Evolutionary conservation across 1,284 basidiomycete genomes (phyloP).

Genomic region (Austroboletus olivaceoglutinosus): DNA sequence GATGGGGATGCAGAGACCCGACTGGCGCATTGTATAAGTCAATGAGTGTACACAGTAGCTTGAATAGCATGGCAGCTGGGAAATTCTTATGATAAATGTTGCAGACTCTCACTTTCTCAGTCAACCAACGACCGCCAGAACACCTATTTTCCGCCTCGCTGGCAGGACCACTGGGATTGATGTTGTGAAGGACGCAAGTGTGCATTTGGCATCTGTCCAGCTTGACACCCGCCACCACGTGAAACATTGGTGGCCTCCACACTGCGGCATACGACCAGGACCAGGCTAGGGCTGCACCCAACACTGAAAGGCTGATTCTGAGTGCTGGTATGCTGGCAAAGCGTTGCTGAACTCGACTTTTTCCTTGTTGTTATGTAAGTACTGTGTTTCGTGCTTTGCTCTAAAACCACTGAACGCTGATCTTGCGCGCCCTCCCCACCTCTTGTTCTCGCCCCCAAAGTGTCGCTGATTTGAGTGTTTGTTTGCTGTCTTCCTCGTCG

Average conservation of each 20-base stretch:
- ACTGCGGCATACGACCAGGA: constrained; percentile 22
- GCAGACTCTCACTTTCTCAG: constrained; percentile 18
- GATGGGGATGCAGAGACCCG: constrained; percentile 18
- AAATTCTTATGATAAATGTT: constrained; percentile 33
- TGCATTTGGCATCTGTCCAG: constrained; percentile 26
- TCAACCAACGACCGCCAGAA: constrained; percentile 18
- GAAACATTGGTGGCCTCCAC: constrained; percentile 28
- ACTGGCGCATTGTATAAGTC: constrained; percentile 31
- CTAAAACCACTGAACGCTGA: not conserved
- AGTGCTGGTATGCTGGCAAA: constrained; percentile 35
- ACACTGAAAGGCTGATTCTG: constrained; percentile 31
- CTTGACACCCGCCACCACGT: constrained; percentile 36
- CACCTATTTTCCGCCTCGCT: constrained; percentile 16
- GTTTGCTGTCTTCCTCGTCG: constrained; percentile 27
- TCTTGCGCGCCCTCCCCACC: constrained; percentile 3
- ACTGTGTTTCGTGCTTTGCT: constrained; percentile 20
- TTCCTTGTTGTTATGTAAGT: constrained; percentile 38
- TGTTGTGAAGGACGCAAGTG: constrained; percentile 33
- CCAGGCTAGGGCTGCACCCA: constrained; percentile 13
- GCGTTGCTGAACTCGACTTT: constrained; percentile 24
- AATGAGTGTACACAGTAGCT: constrained; percentile 16
- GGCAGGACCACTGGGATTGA: constrained; percentile 23
- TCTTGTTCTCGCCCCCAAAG: constrained; percentile 15
- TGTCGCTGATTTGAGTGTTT: constrained; percentile 33
- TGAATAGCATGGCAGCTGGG: constrained; percentile 17